Evolutionary conservation across 208 protist genomes (phyloP).

Genomic region (Leishmania aethiopica): DNA sequence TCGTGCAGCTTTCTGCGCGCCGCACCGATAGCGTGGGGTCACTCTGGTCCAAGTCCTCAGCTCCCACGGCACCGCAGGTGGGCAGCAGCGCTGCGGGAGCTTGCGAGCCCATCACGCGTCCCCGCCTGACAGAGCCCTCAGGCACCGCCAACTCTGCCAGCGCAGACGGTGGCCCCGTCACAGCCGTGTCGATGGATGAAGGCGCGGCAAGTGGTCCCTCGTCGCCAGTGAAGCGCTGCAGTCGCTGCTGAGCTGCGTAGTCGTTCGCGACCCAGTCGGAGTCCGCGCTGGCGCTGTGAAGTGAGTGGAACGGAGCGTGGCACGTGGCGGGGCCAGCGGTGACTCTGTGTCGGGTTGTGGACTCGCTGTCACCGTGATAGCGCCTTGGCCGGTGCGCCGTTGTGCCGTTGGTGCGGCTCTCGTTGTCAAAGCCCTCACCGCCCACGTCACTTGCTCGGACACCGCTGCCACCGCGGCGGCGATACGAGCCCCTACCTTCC

Average conservation of each 20-base stretch:
- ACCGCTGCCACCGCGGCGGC: background rate
- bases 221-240: background rate
- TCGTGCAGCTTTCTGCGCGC: background rate
- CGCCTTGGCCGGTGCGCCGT: background rate
- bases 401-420: background rate
- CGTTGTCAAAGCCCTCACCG: background rate
- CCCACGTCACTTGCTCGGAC: background rate
- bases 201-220: background rate
- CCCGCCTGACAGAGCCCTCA: background rate
- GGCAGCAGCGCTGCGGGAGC: no score
- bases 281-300: constrained; percentile 1
- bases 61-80: background rate
- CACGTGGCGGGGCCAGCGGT: background rate
- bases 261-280: constrained; percentile 24
- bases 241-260: constrained; percentile 1
- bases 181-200: background rate
- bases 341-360: background rate
- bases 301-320: background rate
- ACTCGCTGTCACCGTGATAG: background rate
- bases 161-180: background rate
- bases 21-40: background rate
- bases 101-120: background rate
- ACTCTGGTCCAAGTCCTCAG: background rate
- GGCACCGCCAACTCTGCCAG: background rate
- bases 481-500: background rate